phyloP scores from a whole-genome alignment of 305 asterid genomes.

The Fraxinus angustifolia region DNA sequence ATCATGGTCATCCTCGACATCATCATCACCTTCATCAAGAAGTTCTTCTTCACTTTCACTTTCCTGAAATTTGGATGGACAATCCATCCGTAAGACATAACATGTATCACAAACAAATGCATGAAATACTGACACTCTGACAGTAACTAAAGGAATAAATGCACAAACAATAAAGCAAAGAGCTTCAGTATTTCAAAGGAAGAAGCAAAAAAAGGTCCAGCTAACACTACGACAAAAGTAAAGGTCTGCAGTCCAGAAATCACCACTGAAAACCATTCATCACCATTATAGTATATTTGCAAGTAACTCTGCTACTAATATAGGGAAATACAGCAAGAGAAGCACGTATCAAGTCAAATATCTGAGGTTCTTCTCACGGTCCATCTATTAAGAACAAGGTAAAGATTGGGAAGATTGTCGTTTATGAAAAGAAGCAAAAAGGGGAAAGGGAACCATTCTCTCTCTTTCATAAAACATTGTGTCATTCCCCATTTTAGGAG shows the following conservation, averaged over 20 bases:
- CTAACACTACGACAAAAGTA: not conserved
- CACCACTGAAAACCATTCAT: not conserved
- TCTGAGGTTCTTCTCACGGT: not conserved
- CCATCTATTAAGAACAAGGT: not conserved
- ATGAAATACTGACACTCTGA: not conserved
- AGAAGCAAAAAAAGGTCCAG: not conserved
- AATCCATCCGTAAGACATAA: not conserved
- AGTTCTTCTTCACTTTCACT: slow-evolving; percentile 72
- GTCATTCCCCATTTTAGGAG: not conserved
- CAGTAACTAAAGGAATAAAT: not conserved
- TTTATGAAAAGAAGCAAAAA: not conserved
- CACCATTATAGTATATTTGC: not conserved
- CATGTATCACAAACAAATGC: not conserved
- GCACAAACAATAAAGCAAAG: not conserved
- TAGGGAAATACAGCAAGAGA: not conserved
- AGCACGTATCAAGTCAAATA: not conserved
- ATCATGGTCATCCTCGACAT: slow-evolving; percentile 53
- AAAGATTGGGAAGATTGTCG: not conserved
- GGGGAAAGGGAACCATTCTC: not conserved
- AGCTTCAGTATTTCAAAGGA: not conserved
- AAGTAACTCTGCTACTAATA: not conserved
- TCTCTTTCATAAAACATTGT: not conserved
- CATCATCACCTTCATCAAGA: slow-evolving; percentile 61
- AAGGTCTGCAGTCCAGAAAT: not conserved
- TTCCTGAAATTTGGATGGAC: slow-evolving; percentile 45